Base-by-base conservation (phyloP, 108 stramenopile genomes). In the Seminavis robusta region DNA sequence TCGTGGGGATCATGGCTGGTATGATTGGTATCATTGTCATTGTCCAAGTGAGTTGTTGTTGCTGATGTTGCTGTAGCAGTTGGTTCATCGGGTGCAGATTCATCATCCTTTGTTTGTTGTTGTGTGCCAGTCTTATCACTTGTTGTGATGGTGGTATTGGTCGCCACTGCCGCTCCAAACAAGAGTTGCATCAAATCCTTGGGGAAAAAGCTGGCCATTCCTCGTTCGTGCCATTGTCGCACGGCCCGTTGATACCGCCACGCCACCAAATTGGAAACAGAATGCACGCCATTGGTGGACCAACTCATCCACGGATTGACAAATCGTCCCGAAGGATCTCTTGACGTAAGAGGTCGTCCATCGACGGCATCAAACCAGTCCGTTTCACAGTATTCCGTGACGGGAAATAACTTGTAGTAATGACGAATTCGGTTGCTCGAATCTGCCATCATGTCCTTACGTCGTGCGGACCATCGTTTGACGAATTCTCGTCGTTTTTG, bases 271-370 rank as follows among this genome's bases (percentile, higher is more conserved):
- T 76, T 77, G 4, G 30, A 23, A 21, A 86, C 19, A 9, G 80
- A 69, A 42, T 82, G 77, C 21, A 84, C 56, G 2, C 90, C 86
- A 57, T 80, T 83, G 11, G 82, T 86, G 8, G 72, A 77, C 56
- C 82, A 74, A 3, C 79, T 81, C 15, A 51, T 54, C 90, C 90
- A 92, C 21, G 90, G 90, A 73, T 92, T 92, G 31, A 92, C 86
- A 67, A 77, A 92, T 45, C 90, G 70, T 1, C 86, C 86, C 16
- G 82, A 74, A 0, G 65, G 69, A 41, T 88, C 86, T 11, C 80
- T 69, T 20, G 80, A 68, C 1, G 86, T 82, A 30, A 85, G 57
- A 0, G 90, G 90, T 61, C 79, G 81, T 3, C 90, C 90, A 0
- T 39, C 10, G 16, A 67, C 73, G 2, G 44, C 23, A 52, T 88